Evolutionary conservation across 1,284 basidiomycete genomes (phyloP), one percentile per base, ranked within the genome.

Genomic region (Malassezia globosa): DNA sequence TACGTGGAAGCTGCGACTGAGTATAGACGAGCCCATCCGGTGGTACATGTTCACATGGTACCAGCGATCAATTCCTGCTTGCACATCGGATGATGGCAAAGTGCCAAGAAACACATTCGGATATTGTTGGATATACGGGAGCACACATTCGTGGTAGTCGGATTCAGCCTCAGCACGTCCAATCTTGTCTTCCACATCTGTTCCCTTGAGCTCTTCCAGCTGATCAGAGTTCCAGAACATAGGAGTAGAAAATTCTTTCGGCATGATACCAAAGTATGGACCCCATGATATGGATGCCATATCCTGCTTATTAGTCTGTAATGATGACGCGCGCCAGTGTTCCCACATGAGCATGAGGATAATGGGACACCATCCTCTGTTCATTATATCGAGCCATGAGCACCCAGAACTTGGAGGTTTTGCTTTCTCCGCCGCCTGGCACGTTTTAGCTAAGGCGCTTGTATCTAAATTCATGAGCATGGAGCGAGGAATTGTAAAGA

Each of bases 321-420:
- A 16, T 13, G 33, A 29, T 2, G 21, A 31, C 3, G 60, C 53
- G 16, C 64, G 52, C 34, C 64, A 56, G 42, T 80, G 79, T 72
- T 95, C 92, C 83, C 85, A 95, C 84, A 96, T 87, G 82, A 96
- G 84, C 57, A 83, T 85, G 19, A 95, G 75, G 51, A 96, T 95
- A 34, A 96, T 75, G 1, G 84, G 84, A 1, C 79, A 75, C 90
- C 90, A 96, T 1, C 87, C 85, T 44, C 78, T 43, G 39, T 51
- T 47, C 42, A 47, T 57, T 22, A 69, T 48, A 37, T 48, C 27
- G 1, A 46, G 38, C 57, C 63, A 63, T 8, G 49, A 22, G 33
- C 31, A 11, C 10, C 33, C 42, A 19, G 16, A 7, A 4, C 22
- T 14, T 5, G 40, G 24, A 6, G 47, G 31, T 6, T 37, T 29